Conservation (phyloP, 1,284 basidiomycete species). For the Fomitopsis palustris region DNA sequence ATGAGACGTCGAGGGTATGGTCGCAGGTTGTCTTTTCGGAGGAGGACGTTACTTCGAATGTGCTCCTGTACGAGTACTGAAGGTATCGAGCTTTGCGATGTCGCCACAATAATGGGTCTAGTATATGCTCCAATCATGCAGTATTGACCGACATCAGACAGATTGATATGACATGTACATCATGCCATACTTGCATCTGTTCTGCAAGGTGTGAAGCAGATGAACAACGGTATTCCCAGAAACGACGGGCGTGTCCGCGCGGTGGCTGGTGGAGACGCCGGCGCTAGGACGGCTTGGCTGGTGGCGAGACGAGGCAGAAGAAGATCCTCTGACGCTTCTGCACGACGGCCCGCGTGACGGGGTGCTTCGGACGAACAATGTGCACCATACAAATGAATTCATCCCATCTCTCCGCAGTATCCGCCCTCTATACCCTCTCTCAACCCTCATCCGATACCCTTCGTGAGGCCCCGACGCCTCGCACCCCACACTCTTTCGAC, state of each 20-base stretch:
- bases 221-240: too few species aligned
- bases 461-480: neutral
- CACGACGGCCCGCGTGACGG: neutral
- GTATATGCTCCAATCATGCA: too few species aligned
- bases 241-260: neutral
- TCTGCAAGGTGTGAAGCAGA: too few species aligned
- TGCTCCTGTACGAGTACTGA: too few species aligned
- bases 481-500: conserved; percentile 5
- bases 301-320: neutral
- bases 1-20: too few species aligned
- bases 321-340: neutral
- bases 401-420: neutral
- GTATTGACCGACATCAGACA: too few species aligned
- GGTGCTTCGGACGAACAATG: neutral
- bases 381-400: neutral
- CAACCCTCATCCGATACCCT: neutral
- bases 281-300: neutral
- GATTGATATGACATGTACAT: too few species aligned
- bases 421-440: neutral
- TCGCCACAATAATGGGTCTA: too few species aligned
- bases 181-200: too few species aligned
- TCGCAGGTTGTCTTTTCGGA: too few species aligned
- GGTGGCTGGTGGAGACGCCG: neutral
- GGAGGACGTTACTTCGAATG: too few species aligned
- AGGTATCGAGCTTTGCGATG: too few species aligned